These are phyloP conservation scores for Houttuynia cordata DNA, from an alignment of 164 flowering plant genomes.

Conservation along the genomic window DNA sequence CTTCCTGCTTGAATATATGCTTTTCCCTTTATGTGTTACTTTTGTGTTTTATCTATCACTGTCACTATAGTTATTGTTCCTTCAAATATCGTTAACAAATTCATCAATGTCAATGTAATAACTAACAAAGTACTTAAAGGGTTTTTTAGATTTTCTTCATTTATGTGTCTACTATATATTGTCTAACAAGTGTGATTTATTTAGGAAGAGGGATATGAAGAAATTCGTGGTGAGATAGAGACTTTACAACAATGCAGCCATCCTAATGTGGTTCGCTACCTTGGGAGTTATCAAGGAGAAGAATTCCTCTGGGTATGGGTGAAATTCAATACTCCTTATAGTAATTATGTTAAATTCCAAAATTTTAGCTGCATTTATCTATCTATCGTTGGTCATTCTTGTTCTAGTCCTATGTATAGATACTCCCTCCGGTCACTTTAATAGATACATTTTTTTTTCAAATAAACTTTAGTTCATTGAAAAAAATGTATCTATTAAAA, in stretches of 20 bases:
- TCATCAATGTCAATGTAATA: no score
- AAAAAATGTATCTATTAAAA: no score
- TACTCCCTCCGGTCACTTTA: no score
- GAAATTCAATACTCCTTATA: no score
- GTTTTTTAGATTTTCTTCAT: not conserved
- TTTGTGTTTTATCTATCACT: not conserved
- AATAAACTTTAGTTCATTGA: no score
- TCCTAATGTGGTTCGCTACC: constrained; percentile 98
- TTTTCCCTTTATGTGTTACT: not conserved
- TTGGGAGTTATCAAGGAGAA: constrained; percentile 98
- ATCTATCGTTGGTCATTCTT: no score
- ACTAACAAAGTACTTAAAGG: not conserved
- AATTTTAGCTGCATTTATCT: no score
- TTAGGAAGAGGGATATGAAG: constrained; percentile 99
- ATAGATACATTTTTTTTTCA: no score
- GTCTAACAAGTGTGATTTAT: not conserved
- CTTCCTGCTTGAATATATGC: not conserved
- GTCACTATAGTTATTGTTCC: no score
- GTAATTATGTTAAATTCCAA: no score
- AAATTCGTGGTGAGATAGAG: constrained; percentile 98
- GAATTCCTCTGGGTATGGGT: constrained; percentile 87
- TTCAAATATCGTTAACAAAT: no score
- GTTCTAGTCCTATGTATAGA: no score
- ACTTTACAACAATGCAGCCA: constrained; percentile 98
- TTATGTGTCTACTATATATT: not conserved